phyloP scores from a whole-genome alignment of 345 rosid species.

The Populus pruinosa region DNA sequence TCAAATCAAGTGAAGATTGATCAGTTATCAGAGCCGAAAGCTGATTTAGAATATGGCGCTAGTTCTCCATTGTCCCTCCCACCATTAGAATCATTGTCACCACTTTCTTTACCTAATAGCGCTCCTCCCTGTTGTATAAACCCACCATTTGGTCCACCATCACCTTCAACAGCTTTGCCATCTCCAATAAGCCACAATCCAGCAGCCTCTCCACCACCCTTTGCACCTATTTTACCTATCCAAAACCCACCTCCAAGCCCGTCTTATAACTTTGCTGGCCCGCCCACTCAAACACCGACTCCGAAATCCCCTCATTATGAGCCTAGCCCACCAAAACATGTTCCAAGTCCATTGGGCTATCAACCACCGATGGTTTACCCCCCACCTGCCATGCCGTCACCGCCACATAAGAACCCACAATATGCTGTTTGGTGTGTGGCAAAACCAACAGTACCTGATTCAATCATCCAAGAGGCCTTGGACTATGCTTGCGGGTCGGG shows the following conservation, averaged over 20 bases:
- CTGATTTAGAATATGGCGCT: neutral
- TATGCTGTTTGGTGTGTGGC: conserved; percentile 42
- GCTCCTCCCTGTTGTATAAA: conserved; percentile 10
- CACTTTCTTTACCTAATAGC: conserved; percentile 11
- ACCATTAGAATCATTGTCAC: conserved; percentile 23
- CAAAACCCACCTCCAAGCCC: conserved; percentile 14
- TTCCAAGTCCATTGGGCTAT: conserved; percentile 11
- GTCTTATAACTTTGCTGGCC: neutral
- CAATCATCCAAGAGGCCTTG: conserved; percentile 36
- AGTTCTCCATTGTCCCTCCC: conserved; percentile 23
- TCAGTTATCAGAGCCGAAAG: neutral
- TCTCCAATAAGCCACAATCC: neutral
- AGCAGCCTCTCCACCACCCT: conserved; percentile 14
- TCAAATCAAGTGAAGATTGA: neutral
- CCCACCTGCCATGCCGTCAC: conserved; percentile 15
- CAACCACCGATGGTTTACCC: neutral
- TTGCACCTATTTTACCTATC: neutral
- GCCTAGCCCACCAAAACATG: conserved; percentile 20
- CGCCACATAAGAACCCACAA: conserved; percentile 20
- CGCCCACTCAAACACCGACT: neutral
- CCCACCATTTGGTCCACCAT: conserved; percentile 18
- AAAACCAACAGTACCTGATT: conserved; percentile 37
- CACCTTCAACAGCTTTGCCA: no score
- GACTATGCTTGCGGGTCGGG: conserved; percentile 53
- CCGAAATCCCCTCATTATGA: neutral